phyloP scores from a whole-genome alignment of 257 asterid genomes.

The Craterostigma plantagineum region DNA sequence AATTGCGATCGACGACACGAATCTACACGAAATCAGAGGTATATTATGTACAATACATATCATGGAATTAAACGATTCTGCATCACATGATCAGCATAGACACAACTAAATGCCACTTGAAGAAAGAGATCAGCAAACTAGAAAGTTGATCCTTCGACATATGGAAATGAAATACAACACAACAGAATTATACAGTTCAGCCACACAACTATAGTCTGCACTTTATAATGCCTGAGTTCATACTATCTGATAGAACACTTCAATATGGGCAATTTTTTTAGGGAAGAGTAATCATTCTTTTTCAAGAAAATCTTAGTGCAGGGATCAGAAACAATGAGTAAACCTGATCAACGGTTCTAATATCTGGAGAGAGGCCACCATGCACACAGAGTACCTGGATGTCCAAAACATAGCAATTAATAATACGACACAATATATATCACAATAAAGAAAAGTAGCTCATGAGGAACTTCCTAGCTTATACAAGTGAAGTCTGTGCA shows the following conservation, averaged over 20 bases:
- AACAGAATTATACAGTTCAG: too few species aligned
- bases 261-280: too few species aligned
- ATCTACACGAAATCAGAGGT: constrained; percentile 25
- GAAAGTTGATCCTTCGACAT: too few species aligned
- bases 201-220: too few species aligned
- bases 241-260: too few species aligned
- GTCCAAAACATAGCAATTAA: constrained; percentile 5
- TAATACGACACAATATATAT: constrained; percentile 6
- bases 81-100: not conserved
- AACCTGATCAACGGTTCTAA: constrained; percentile 95
- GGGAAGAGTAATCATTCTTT: too few species aligned
- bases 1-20: constrained; percentile 78
- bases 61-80: too few species aligned
- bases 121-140: too few species aligned
- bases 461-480: not conserved
- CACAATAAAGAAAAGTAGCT: not conserved
- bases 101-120: not conserved
- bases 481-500: not conserved
- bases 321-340: not conserved
- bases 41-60: not conserved
- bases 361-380: constrained; percentile 96
- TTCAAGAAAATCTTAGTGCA: not conserved
- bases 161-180: too few species aligned
- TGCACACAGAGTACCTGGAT: constrained; percentile 91
- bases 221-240: too few species aligned